Evolutionary conservation across 1,139 yeast genomes (phyloP), one percentile per base, ranked within the genome.

Genomic region (Kazachstania sp.): DNA sequence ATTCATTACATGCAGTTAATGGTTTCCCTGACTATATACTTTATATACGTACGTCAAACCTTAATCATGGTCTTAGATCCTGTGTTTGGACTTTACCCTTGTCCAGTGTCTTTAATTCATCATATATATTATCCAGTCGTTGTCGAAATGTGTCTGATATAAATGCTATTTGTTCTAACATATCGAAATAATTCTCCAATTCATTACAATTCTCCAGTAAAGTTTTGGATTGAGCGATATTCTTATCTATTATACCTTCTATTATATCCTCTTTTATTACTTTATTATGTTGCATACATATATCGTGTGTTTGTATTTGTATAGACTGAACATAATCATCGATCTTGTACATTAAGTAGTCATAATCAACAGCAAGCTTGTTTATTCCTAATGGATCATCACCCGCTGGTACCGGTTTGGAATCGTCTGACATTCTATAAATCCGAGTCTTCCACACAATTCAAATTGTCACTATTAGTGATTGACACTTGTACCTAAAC

Each of bases 361-460:
- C 92, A 58, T 75, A 83, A 46, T 74, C 74, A 34, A 79, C 66
- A 1, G 85, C 77, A 43, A 84, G 66, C 49, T 74, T 71, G 53
- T 77, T 74, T 30, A 84, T 71, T 26, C 81, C 78, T 29, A 84
- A 67, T 1, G 88, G 87, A 59, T 83, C 90, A 29, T 73, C 75
- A 13, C 70, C 72, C 16, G 31, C 2, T 3, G 41, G 9, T 12
- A 19, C 35, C 18, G 13, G 16, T 9, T 5, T 37, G 39, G 29
- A 6, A 7, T 19, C 28, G 13, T 26, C 20, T 18, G 30, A 13
- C 39, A 37, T 20, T 26, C 8, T 15, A 18, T n/a, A 19, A 20
- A 2, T 16, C 7, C 11, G 36, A n/a, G n/a, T n/a, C n/a, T n/a
- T n/a, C n/a, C n/a, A n/a, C n/a, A n/a, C n/a, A n/a, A n/a, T n/a